phyloP scores from a whole-genome alignment of 306 rosid species.

The Styphnolobium japonicum region DNA sequence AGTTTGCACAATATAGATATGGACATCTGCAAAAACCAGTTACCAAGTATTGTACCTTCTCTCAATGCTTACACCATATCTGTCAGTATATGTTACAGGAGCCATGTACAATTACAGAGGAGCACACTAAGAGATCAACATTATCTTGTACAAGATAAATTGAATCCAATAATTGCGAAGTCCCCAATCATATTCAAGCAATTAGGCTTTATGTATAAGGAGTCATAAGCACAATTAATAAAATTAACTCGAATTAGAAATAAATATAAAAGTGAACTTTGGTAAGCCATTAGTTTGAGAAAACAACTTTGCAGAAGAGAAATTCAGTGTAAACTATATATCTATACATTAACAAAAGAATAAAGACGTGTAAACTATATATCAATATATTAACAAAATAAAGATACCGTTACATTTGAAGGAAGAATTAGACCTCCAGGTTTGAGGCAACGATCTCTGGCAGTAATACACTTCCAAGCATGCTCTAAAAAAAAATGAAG shows the following conservation, averaged over 20 bases:
- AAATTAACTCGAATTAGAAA: not conserved
- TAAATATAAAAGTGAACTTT: not conserved
- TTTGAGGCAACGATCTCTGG: slow-evolving; percentile 80
- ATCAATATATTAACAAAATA: not conserved
- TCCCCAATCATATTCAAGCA: slow-evolving; percentile 8
- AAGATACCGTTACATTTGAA: slow-evolving; percentile 62
- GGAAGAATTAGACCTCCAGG: slow-evolving; percentile 89
- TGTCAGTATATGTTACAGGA: slow-evolving; percentile 80
- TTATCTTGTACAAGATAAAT: not conserved
- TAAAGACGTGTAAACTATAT: too few relatives aligned
- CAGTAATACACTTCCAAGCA: slow-evolving; percentile 74
- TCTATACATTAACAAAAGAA: too few relatives aligned
- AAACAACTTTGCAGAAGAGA: not conserved
- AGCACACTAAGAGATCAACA: slow-evolving; percentile 40
- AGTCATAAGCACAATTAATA: not conserved
- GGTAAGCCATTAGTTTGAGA: too few relatives aligned
- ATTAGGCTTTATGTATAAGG: not conserved
- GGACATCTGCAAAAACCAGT: not conserved
- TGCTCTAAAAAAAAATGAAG: slow-evolving; percentile 60
- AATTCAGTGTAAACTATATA: not conserved
- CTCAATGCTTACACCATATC: slow-evolving; percentile 89
- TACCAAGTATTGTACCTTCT: too few relatives aligned
- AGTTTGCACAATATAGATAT: not conserved
- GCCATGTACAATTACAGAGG: slow-evolving; percentile 88
- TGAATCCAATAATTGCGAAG: not conserved